Evolutionary conservation across 2,329 filamentous ascomycete species (phyloP).

Genomic region (Colletotrichum lupini): DNA sequence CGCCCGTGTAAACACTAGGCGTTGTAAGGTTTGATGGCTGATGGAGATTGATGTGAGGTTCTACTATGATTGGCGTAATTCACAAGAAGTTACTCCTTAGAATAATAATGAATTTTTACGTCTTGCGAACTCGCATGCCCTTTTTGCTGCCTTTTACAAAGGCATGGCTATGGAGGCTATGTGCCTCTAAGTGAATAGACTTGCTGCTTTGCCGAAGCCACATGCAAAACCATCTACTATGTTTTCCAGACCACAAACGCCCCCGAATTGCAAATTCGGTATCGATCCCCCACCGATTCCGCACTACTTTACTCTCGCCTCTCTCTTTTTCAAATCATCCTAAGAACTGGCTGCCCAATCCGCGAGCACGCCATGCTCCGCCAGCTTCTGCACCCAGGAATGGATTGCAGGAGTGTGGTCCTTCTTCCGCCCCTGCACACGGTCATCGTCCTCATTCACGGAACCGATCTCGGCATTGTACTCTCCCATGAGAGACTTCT

Average conservation of each 20-base stretch:
- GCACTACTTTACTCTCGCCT: not conserved
- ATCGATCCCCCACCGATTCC: not conserved
- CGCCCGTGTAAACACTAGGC: not conserved
- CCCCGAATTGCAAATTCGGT: not conserved
- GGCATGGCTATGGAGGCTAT: not conserved
- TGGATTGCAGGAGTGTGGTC: slow-evolving; percentile 79
- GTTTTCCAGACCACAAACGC: not conserved
- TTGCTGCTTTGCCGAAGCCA: not conserved
- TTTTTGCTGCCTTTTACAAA: not conserved
- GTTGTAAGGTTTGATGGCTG: not conserved
- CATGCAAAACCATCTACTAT: not conserved
- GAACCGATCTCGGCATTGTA: slow-evolving; percentile 60
- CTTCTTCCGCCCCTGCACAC: slow-evolving; percentile 66
- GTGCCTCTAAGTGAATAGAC: not conserved
- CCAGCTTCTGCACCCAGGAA: slow-evolving; percentile 75
- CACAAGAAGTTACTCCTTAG: too few species aligned
- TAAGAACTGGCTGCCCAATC: slow-evolving; percentile 44
- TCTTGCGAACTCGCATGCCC: not conserved
- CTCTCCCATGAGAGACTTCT: slow-evolving; percentile 53
- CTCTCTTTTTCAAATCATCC: not conserved
- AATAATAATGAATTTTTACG: not conserved
- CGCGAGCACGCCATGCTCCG: slow-evolving; percentile 71
- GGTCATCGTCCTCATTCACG: slow-evolving; percentile 60
- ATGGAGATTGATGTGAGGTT: not conserved
- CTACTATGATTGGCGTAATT: too few species aligned